A percentile compares a stretch with the other conserved stretches of the same genome.
These are phyloP conservation scores for Penicillium sp. DNA, from an alignment of 2,329 filamentous ascomycete species.

Conservation along the genomic window DNA sequence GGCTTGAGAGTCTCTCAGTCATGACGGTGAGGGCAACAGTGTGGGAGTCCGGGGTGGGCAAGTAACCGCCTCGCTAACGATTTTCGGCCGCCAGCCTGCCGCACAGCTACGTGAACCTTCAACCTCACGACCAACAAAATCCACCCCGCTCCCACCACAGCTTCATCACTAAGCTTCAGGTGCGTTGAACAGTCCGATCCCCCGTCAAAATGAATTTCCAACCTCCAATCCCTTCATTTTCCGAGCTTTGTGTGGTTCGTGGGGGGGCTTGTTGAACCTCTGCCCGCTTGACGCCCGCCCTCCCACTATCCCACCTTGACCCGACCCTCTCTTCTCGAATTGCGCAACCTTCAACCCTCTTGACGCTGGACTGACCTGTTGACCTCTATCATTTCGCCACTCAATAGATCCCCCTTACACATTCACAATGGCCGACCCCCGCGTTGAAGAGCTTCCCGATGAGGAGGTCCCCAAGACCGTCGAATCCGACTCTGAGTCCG, in stretches of 20 bases:
- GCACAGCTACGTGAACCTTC: slow-evolving; percentile 48
- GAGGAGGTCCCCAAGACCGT: slow-evolving; percentile 82
- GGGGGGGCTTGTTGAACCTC: slow-evolving; percentile 21
- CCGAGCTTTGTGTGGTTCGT: slow-evolving; percentile 35
- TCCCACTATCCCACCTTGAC: slow-evolving; percentile 26
- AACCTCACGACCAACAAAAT: slow-evolving; percentile 48
- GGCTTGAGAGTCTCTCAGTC: neutral
- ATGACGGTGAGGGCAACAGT: slow-evolving; percentile 32
- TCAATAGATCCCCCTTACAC: slow-evolving; percentile 32
- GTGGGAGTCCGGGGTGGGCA: slow-evolving; percentile 42
- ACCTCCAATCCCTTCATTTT: slow-evolving; percentile 34
- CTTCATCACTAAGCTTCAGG: slow-evolving; percentile 42
- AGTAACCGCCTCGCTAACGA: slow-evolving; percentile 50
- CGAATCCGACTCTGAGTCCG: slow-evolving; percentile 64
- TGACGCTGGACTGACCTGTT: neutral
- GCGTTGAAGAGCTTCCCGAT: slow-evolving; percentile 96
- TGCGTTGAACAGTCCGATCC: slow-evolving; percentile 39
- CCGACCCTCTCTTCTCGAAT: slow-evolving; percentile 4
- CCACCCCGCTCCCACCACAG: slow-evolving; percentile 44
- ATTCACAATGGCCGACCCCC: slow-evolving; percentile 89
- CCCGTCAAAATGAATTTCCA: slow-evolving; percentile 28
- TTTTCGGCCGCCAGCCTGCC: slow-evolving; percentile 49
- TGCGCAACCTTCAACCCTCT: slow-evolving; percentile 24
- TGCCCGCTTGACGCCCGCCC: slow-evolving; percentile 29
- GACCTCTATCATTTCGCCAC: slow-evolving; percentile 10